phyloP scores from a whole-genome alignment of 805 yeast species.

The Sugiyamaella qingdaonensis region DNA sequence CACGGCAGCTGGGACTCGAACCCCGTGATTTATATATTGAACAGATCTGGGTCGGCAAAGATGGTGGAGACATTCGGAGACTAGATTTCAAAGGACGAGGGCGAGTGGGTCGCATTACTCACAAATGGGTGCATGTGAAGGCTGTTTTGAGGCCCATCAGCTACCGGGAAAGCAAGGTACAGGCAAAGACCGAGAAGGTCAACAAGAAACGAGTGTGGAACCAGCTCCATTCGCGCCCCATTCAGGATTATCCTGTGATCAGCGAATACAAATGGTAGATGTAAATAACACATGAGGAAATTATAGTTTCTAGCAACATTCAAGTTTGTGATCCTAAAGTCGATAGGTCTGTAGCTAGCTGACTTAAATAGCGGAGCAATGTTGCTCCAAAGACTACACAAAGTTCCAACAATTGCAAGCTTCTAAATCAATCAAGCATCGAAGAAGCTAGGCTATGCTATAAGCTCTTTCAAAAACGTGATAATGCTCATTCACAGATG shows the following conservation, averaged over 20 bases:
- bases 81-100: slow-evolving; percentile 88
- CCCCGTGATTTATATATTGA: slow-evolving; percentile 64
- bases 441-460: too few relatives aligned
- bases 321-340: not conserved
- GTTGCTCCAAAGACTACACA: too few relatives aligned
- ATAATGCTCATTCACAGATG: not conserved
- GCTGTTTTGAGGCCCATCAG: slow-evolving; percentile 62
- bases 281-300: too few relatives aligned
- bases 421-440: too few relatives aligned
- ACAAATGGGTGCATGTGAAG: slow-evolving; percentile 75
- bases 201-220: slow-evolving; percentile 50
- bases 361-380: too few relatives aligned
- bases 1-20: slow-evolving; percentile 53
- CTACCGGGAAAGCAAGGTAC: slow-evolving; percentile 46
- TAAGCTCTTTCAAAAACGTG: not conserved
- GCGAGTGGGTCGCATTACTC: slow-evolving; percentile 71
- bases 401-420: too few relatives aligned
- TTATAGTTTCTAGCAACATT: not conserved
- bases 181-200: slow-evolving; percentile 43
- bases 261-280: slow-evolving; percentile 35
- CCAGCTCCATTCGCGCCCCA: slow-evolving; percentile 38
- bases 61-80: slow-evolving; percentile 68
- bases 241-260: slow-evolving; percentile 31
- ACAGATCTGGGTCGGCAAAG: slow-evolving; percentile 89
- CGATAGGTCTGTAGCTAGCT: too few relatives aligned